Base-by-base conservation (phyloP, 371 early-diverging fungal genomes). In the Rhizomucor pusillus region DNA sequence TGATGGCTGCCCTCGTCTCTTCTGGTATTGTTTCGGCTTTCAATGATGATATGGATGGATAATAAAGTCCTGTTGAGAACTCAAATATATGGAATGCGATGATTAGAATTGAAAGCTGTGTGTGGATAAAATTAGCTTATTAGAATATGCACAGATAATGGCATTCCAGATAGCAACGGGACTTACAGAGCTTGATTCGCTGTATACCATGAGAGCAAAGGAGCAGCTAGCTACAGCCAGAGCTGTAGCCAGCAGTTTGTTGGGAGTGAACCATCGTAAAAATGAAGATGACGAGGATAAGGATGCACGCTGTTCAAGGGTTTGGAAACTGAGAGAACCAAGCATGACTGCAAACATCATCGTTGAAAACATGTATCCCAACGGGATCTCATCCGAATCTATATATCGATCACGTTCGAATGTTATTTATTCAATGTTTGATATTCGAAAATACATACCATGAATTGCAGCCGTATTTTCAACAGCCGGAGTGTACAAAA, bases 291-390 rank as follows among this genome's bases (percentile, higher is more conserved):
- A 34, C 18, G 13, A 29, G 7, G 47, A 12, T 55, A 47, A 22
- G n/a, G 41, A 50, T 16, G 54, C 50, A 24, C 61, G 54, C 4
- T 47, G 57, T 34, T 69, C 65, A 39, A 87, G 50, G n/a, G 73
- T 49, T 58, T 77, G 78, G 65, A 88, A 89, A n/a, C 71, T 57
- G 18, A 80, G 52, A 0, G 88, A 88, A 3, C 90, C 90, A 19
- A 82, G 29, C 89, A 89, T 88, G 50, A 85, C 82, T 45, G 81
- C 82, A 55, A 89, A 63, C 90, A 90, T 90, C 70, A 89, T 79
- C 29, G 81, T 77, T 0, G 89, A 77, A 60, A 89, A 90, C 14
- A 89, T 63, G 46, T 81, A 87, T 2, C 71, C 90, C 43, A 79
- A 53, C 47, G 71, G 87, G 58, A 71, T 69, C 2, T 49, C 57